A percentile compares a stretch with the other conserved stretches of the same genome.
phyloP scores from a whole-genome alignment of 805 yeast genomes.

The Spathaspora boniae region DNA sequence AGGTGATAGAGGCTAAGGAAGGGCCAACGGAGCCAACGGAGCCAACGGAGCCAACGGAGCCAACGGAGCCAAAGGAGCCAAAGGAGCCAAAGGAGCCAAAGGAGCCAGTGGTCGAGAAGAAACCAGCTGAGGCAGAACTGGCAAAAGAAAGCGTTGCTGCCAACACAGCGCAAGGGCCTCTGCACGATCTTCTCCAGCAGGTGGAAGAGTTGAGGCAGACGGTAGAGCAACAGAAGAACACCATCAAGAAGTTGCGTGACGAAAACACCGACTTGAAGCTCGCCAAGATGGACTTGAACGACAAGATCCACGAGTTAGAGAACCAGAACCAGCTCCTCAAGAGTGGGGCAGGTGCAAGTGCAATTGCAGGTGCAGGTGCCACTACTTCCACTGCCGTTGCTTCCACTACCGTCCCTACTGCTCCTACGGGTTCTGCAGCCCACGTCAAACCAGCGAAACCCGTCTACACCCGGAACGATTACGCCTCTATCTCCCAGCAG shows the following conservation, averaged over 20 bases:
- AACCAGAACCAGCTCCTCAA: constrained; percentile 15
- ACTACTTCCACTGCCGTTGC: background rate
- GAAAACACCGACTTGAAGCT: constrained; percentile 42
- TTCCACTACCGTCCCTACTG: background rate
- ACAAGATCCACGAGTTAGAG: constrained; percentile 29
- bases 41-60: background rate
- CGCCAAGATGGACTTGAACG: constrained; percentile 35
- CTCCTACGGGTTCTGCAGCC: constrained; percentile 4
- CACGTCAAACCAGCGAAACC: constrained; percentile 24
- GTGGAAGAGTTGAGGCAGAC: constrained; percentile 19
- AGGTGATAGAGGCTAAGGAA: constrained; percentile 5
- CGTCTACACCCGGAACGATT: constrained; percentile 25
- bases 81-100: background rate
- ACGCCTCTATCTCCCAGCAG: constrained; percentile 26
- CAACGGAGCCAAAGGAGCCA: constrained; percentile 1
- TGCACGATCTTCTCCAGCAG: constrained; percentile 9
- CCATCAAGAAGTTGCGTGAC: constrained; percentile 36
- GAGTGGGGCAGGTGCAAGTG: constrained; percentile 3
- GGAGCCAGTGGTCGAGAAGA: constrained; percentile 1
- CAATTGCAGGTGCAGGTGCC: too few species aligned
- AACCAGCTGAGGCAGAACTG: constrained; percentile 2
- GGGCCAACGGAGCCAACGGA: background rate
- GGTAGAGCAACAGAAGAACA: constrained; percentile 28
- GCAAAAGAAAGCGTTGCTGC: background rate
- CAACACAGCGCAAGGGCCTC: too few species aligned